Evolutionary conservation across 140 eudicot genomes (phyloP).

Genomic region (Flaveria floridana): DNA sequence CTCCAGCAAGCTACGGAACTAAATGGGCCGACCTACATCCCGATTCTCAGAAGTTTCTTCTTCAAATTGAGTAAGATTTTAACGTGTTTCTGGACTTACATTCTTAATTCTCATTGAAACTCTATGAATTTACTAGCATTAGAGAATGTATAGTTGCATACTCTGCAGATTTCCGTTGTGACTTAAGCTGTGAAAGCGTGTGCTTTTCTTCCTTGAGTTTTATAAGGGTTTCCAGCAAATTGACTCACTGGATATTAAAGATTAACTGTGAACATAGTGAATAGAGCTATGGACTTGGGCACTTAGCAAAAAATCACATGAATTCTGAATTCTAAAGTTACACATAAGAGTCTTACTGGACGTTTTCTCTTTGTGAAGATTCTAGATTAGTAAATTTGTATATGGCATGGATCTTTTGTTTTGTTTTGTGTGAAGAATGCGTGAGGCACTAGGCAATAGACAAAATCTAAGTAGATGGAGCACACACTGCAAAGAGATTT

Average conservation of each 20-base stretch:
- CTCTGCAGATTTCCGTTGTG: not conserved
- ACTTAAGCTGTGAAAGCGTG: too few relatives aligned
- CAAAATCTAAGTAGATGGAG: not conserved
- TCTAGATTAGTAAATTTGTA: not conserved
- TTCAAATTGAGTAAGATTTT: constrained; percentile 69
- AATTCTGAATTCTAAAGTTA: constrained; percentile 2
- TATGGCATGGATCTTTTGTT: not conserved
- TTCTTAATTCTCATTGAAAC: not conserved
- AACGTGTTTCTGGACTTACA: not conserved
- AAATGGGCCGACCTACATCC: constrained; percentile 96
- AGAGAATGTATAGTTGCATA: not conserved
- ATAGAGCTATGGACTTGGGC: not conserved
- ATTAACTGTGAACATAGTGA: too few relatives aligned
- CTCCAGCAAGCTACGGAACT: constrained; percentile 82
- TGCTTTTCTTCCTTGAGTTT: too few relatives aligned
- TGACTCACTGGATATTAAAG: too few relatives aligned
- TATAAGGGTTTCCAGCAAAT: too few relatives aligned
- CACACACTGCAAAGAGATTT: not conserved
- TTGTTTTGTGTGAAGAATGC: not conserved
- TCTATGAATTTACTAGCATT: not conserved
- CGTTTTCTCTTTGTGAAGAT: not conserved
- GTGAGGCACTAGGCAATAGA: not conserved
- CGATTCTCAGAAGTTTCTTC: constrained; percentile 84
- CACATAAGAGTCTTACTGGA: not conserved
- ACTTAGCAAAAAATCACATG: not conserved